Evolutionary conservation across 1,139 yeast species (phyloP), one percentile per base, ranked within the genome.

Genomic region (Candida albicans): DNA sequence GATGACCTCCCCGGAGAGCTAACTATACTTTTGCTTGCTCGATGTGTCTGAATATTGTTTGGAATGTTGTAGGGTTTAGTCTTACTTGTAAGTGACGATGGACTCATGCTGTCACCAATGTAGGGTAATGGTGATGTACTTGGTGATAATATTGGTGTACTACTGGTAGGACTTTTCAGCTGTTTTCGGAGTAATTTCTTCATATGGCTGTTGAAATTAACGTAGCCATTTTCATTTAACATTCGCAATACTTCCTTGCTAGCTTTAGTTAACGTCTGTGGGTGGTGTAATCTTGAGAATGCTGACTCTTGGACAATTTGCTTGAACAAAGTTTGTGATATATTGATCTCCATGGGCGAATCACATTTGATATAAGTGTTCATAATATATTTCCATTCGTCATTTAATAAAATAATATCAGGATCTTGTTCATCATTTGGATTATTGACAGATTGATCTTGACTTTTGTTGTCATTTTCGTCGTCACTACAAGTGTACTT

Each of bases 261-360:
- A 2, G 79, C 77, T n/a, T 60, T 62, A 28, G 67, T 44, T n/a
- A 77, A 57, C 1, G 64, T 58, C 13, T 51, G 39, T 0, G 81
- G 81, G 10, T 69, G 61, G 44, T 75, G 80, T 29, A 63, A 56
- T 18, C 57, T 45, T 12, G 57, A 44, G n/a, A 47, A 47, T 4
- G 51, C 43, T 18, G 59, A 47, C 44, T 70, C 76, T n/a, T 49
- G 45, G 8, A 67, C 52, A 35, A 75, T 62, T 29, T 59, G 59
- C 31, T 61, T 55, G 43, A 62, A 64, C 24, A 70, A 58, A 25
- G 58, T 58, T 44, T 67, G 61, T 0, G 79, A 70, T 10, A 76
- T 53, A 51, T 76, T 76, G 45, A 76, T 69, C 54, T 76, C 79
- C 36, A 61, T 65, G 4, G 73, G 75, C 0, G 80, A 64, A 47